phyloP scores from a whole-genome alignment of 352 stramenopile species.

The Phytophthora syringae region DNA sequence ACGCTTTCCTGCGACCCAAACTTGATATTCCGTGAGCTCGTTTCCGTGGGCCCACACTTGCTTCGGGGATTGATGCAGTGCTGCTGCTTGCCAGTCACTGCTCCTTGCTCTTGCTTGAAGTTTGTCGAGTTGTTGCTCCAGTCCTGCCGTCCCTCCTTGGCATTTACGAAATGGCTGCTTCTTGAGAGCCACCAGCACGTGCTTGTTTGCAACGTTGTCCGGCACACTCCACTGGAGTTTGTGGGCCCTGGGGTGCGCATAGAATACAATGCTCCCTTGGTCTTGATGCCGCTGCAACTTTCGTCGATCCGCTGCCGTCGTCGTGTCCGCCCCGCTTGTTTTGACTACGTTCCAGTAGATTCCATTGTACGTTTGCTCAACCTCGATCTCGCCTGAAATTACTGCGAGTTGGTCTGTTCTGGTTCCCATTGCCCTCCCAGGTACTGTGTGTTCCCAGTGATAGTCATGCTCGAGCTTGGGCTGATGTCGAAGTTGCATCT shows the following conservation, averaged over 20 bases:
- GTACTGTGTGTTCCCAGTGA: neutral
- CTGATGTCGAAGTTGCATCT: neutral
- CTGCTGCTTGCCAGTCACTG: neutral
- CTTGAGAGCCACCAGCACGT: neutral
- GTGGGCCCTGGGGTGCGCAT: neutral
- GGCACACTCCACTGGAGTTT: neutral
- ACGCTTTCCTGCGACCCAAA: no score
- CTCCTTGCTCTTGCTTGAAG: neutral
- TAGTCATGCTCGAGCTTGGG: neutral
- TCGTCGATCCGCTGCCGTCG: neutral
- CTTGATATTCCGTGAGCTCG: neutral
- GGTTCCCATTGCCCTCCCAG: no score
- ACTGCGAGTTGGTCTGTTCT: no score
- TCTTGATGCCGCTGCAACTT: no score
- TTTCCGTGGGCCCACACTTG: neutral
- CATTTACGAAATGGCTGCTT: neutral
- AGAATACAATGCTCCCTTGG: neutral
- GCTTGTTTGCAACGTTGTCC: neutral
- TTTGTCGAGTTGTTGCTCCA: no score
- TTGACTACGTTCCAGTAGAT: neutral
- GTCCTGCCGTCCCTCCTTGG: neutral
- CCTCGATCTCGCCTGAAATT: no score
- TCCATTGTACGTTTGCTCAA: neutral
- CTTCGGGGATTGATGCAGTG: neutral
- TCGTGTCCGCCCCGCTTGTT: no score